Evolutionary conservation across 225 moss, liverwort and hornwort genomes (phyloP), one percentile per base, ranked within the genome.

Genomic region (Polytrichum commune): DNA sequence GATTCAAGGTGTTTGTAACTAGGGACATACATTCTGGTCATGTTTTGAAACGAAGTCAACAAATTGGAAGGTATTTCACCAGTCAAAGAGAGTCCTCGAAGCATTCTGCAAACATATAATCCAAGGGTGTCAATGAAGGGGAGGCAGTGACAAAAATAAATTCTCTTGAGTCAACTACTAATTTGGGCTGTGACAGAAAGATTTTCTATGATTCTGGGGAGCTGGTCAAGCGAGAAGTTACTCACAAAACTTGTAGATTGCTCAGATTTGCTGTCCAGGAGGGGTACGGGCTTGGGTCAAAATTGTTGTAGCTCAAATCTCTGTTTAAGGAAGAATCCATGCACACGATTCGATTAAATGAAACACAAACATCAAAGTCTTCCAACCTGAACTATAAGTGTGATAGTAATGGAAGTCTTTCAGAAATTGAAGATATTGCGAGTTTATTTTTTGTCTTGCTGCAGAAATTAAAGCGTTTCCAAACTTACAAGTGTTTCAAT

Each of bases 301-400:
- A 84, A 55, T 61, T 64, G 27, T 78, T 84, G 38, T 67, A 64
- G 64, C 84, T 84, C 64, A 84, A 24, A 73, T 75, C 84, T 61
- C 84, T 84, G 76, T 74, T 73, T 73, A 73, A 79, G 4, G 35
- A 38, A 38, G 38, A 23, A 58, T n/a, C 23, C 58, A 58, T 20
- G n/a, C 58, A n/a, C 58, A 58, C 7, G 7, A 57, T n/a, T 57
- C 20, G 1, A 22, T 58, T 22, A 6, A 58, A 6, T 20, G n/a
- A 0, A 58, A 58, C 6, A 46, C 66, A 66, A 19, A 19, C n/a
- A 33, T 66, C 20, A 20, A 19, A 2, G 27, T 24, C 16, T 25
- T 63, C 13, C 62, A 63, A 63, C 27, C 63, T 66, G 8, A n/a
- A 46, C 22, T 38, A 8, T n/a, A 30, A 66, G 32, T 66, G 23